Evolutionary conservation across 2,329 filamentous ascomycete species (phyloP), one percentile per base, ranked within the genome.

Genomic region (Fusarium verticillioides): DNA sequence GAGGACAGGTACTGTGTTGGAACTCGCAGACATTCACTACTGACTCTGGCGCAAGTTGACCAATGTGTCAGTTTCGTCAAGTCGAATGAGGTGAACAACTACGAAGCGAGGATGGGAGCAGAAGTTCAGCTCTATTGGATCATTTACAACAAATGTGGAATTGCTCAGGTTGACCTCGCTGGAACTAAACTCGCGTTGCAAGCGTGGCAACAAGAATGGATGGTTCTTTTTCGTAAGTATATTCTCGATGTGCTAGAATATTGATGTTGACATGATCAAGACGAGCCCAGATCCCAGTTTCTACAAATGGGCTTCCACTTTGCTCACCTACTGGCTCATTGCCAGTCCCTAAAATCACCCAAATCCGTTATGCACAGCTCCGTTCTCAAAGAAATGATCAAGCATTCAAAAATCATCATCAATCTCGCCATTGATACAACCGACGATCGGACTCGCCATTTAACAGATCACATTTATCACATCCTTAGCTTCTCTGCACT

Each of bases 381-480:
- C 1, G 23, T 61, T 4, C 62, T 79, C 3, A 52, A 58, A 21
- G 77, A 79, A 26, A 79, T 80, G 75, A 63, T 80, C 5, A 61
- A 59, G 0, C 66, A 69, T 1, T 73, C 74, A 2, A 70, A 69
- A 49, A 70, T 61, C 1, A 78, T 81, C 36, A 78, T 81, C 21
- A 76, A 73, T 4, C 72, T 80, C 0, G 78, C 77, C n/a, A 75
- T 80, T 8, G 74, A 78, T 21, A 79, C 77, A 21, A 43, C 73
- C 1, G 78, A 80, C 23, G 78, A 77, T 19, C 75, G 78, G 2
- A 79, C 77, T 18, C 73, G 76, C 0, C 78, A 80, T 42, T 53
- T 80, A 19, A 80, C 78, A 0, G 78, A 80, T 42, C 78, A 80
- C 43, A 79, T 80, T 16, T 80, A 79, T 34, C 78, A 79, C 36